Base-by-base conservation (phyloP, 805 yeast genomes). In the Nakazawaea wyomingensis region DNA sequence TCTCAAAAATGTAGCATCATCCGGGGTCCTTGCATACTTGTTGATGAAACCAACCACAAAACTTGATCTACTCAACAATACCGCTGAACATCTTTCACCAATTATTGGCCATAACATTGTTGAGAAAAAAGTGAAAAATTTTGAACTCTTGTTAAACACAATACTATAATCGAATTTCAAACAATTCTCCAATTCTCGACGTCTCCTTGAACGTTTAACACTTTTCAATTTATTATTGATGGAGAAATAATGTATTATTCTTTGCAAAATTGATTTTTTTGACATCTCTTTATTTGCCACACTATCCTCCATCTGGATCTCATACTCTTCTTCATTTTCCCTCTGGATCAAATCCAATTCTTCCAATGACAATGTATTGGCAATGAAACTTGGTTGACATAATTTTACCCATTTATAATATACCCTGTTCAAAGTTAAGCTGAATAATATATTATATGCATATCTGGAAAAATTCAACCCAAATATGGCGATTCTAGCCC, bases 341-440 rank as follows among this genome's bases (percentile, higher is more conserved):
- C 43, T 39, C 39, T 65, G 69, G 9, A 64, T 58, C 18, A 51
- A 48, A n/a, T 56, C 58, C 11, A 61, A 36, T 39, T 63, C 67
- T 10, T 51, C 57, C 17, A 51, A 18, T 1, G 66, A 54, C 7
- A 65, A 34, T 24, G 60, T 49, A 45, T 61, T 66, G 16, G 66
- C 63, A 36, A 61, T 49, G 39, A 64, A 64, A 43, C 58, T 59
- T 1, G 69, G 68, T 39, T 60, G 66, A 1, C 57, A 54, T 13
- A 49, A 47, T 32, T 52, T 52, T 28, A 60, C 54, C 64, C 64
- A 60, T 14, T 54, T 53, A 44, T 64, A 68, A 48, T 68, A 67
- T 3, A 57, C 9, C 32, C 66, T 53, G 47, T 69, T 67, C 22
- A 59, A 37, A 0, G 62, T 53, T 18, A 56, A 13, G 9, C 41